These are phyloP conservation scores for Ilyonectria robusta DNA, from an alignment of 2,329 filamentous ascomycete genomes.

Conservation along the genomic window DNA sequence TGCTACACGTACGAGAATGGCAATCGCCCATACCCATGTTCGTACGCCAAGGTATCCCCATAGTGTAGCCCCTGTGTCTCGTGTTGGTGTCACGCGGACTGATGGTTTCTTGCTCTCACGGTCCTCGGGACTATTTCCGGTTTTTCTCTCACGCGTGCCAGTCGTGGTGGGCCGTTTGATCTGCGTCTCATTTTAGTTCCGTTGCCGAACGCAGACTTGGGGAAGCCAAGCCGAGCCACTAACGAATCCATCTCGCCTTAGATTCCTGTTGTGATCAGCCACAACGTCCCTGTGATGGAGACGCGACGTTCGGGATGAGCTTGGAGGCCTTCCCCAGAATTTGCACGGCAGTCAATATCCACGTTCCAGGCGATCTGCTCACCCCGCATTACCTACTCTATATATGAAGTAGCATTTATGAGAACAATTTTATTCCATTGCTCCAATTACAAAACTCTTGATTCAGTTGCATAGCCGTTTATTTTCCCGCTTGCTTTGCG, in stretches of 20 bases:
- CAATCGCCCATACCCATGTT: no score
- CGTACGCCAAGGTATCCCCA: no score
- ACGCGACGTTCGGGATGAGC: background rate
- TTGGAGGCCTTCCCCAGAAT: background rate
- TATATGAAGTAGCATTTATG: background rate
- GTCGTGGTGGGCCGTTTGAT: background rate
- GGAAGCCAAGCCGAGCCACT: background rate
- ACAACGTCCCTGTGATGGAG: background rate
- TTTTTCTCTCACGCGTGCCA: background rate
- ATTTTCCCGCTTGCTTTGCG: background rate
- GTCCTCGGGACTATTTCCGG: background rate
- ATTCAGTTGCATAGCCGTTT: background rate
- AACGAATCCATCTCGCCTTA: background rate
- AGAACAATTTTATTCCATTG: background rate
- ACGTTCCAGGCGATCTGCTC: background rate
- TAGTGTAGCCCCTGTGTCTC: no score
- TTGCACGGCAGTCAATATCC: background rate
- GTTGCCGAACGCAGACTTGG: background rate
- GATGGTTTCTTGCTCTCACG: no score
- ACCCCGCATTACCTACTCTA: background rate
- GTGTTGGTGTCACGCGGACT: no score
- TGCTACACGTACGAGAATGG: no score
- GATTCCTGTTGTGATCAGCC: background rate
- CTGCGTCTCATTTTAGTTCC: background rate
- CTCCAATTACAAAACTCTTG: background rate